These are phyloP conservation scores for Priceomyces fermenticarens DNA, from an alignment of 805 yeast genomes.

Conservation along the genomic window DNA sequence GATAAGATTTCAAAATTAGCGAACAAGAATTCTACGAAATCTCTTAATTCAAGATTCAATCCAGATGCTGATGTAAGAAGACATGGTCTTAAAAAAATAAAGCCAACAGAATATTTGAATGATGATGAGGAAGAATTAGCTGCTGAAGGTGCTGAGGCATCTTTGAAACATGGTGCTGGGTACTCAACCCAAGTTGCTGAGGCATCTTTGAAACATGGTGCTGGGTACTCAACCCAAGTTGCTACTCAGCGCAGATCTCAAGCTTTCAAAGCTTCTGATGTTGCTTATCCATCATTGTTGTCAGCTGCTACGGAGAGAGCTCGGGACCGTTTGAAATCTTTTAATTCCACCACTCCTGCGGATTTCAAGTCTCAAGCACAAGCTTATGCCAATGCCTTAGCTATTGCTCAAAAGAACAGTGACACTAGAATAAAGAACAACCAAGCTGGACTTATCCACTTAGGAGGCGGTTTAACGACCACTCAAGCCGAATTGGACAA, in stretches of 20 bases:
- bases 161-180: constrained; percentile 39
- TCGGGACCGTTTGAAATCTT: constrained; percentile 32
- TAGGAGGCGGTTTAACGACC: constrained; percentile 88
- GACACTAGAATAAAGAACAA: constrained; percentile 50
- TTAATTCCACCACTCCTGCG: constrained; percentile 24
- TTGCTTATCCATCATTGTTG: constrained; percentile 46
- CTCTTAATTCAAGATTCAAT: constrained; percentile 39
- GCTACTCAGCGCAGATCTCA: constrained; percentile 27
- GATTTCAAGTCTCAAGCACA: constrained; percentile 46
- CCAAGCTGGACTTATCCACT: constrained; percentile 56
- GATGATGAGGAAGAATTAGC: constrained; percentile 48
- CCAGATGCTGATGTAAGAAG: constrained; percentile 41
- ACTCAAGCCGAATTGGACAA: constrained; percentile 71
- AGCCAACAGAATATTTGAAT: constrained; percentile 29
- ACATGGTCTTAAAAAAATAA: constrained; percentile 28
- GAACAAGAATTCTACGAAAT: constrained; percentile 35
- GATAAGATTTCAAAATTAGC: constrained; percentile 34
- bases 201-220: constrained; percentile 47
- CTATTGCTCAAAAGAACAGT: constrained; percentile 68
- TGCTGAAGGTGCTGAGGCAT: constrained; percentile 57
- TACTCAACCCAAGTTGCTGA: constrained; percentile 50
- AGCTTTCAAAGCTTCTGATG: constrained; percentile 38
- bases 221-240: constrained; percentile 21
- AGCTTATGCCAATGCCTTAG: constrained; percentile 69
- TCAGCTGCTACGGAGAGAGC: constrained; percentile 51